phyloP scores from a whole-genome alignment of 768 basidiomycete genomes.

The Auriscalpium vulgare region DNA sequence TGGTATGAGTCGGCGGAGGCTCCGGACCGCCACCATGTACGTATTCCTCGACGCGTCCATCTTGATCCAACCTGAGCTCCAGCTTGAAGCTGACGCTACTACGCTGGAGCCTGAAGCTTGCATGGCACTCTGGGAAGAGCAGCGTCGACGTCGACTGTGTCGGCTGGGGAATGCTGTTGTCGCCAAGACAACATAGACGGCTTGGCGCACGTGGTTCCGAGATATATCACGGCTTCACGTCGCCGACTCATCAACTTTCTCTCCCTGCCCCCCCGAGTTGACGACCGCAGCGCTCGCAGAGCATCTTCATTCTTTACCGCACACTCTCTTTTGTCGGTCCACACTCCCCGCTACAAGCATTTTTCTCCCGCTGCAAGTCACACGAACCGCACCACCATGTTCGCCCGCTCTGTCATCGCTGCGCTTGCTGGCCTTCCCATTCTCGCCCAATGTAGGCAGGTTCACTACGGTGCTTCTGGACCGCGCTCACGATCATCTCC shows the following conservation, averaged over 20 bases:
- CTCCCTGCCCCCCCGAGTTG: not conserved
- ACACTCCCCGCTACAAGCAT: conserved; percentile 7
- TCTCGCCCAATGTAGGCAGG: conserved; percentile 34
- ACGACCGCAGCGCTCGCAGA: not conserved
- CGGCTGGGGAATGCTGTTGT: not conserved
- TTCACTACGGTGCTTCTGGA: not conserved
- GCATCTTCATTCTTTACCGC: not conserved
- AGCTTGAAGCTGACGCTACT: no score
- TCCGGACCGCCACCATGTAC: no score
- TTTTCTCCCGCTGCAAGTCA: no score
- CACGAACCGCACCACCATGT: conserved; percentile 23
- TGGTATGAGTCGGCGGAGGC: no score
- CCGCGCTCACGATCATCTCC: not conserved
- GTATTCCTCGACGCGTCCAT: no score
- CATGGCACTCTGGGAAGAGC: no score
- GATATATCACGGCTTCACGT: not conserved
- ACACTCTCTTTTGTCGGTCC: conserved; percentile 15
- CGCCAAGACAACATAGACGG: not conserved
- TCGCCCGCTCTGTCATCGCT: conserved; percentile 28
- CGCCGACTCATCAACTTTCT: not conserved
- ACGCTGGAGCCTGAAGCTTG: no score
- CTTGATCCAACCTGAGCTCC: no score
- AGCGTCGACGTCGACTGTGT: no score
- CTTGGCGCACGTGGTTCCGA: not conserved
- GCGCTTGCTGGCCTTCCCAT: conserved; percentile 39